These are phyloP conservation scores for Aspergillus sergii DNA, from an alignment of 2,329 filamentous ascomycete species.

Conservation along the genomic window DNA sequence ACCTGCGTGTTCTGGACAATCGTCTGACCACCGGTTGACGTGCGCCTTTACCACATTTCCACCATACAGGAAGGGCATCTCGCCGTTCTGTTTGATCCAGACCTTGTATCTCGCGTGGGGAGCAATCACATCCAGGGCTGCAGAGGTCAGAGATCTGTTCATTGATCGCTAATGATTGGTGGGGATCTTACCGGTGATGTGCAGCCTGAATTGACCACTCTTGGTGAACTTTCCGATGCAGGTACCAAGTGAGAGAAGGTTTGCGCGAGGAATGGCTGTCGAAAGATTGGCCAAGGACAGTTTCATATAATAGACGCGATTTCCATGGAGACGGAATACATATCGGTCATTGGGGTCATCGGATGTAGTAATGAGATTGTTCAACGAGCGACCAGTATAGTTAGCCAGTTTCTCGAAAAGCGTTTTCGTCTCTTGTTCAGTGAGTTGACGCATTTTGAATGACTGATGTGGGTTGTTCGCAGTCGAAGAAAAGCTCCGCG, in stretches of 20 bases:
- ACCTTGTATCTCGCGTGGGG: slow-evolving; percentile 94
- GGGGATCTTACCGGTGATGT: slow-evolving; percentile 67
- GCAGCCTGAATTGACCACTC: slow-evolving; percentile 90
- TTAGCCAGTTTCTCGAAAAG: slow-evolving; percentile 92
- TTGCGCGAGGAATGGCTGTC: slow-evolving; percentile 78
- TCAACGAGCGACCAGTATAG: slow-evolving; percentile 85
- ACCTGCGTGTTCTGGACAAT: slow-evolving; percentile 90
- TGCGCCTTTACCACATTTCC: slow-evolving; percentile 84
- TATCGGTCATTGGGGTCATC: slow-evolving; percentile 73
- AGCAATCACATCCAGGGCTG: slow-evolving; percentile 79
- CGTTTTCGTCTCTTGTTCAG: slow-evolving; percentile 65
- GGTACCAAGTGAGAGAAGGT: slow-evolving; percentile 82
- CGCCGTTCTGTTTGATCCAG: slow-evolving; percentile 94
- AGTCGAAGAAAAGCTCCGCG: slow-evolving; percentile 23
- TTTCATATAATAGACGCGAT: slow-evolving; percentile 88
- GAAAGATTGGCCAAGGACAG: slow-evolving; percentile 89
- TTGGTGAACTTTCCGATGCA: slow-evolving; percentile 87
- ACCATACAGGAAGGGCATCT: slow-evolving; percentile 96
- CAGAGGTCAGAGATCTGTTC: slow-evolving; percentile 1
- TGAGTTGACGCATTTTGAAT: slow-evolving; percentile 72
- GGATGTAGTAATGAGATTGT: slow-evolving; percentile 76
- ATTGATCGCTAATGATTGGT: not conserved
- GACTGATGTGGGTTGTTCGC: not conserved
- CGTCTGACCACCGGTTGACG: slow-evolving; percentile 82
- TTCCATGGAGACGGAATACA: slow-evolving; percentile 81